These are phyloP conservation scores for Paxillus rubicundulus DNA, from an alignment of 768 basidiomycete species.

Conservation along the genomic window DNA sequence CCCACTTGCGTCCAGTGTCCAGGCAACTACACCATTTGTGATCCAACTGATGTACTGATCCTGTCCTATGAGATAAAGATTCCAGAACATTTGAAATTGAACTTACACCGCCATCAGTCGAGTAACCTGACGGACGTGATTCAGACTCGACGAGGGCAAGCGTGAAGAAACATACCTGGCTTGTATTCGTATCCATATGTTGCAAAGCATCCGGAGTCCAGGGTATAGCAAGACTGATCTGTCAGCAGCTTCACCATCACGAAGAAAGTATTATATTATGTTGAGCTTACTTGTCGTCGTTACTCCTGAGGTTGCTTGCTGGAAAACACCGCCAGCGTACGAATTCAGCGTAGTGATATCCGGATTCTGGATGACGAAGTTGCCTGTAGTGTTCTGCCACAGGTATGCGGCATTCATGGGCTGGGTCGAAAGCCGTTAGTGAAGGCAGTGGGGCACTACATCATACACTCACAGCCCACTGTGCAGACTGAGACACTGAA, in stretches of 20 bases:
- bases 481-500: slow-evolving; percentile 80
- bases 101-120: slow-evolving; percentile 48
- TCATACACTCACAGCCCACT: slow-evolving; percentile 62
- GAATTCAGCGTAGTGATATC: slow-evolving; percentile 54
- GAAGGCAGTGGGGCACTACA: background rate
- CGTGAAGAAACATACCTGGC: slow-evolving; percentile 45
- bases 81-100: background rate
- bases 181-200: slow-evolving; percentile 82
- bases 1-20: slow-evolving; percentile 67
- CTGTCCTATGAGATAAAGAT: slow-evolving; percentile 6
- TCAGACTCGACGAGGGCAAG: background rate
- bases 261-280: background rate
- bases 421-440: slow-evolving; percentile 35
- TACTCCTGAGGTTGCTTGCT: slow-evolving; percentile 79
- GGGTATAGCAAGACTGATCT: slow-evolving; percentile 71
- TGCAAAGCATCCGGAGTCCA: slow-evolving; percentile 50
- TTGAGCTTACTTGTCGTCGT: slow-evolving; percentile 51
- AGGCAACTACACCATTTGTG: slow-evolving; percentile 53
- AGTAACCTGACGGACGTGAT: slow-evolving; percentile 16
- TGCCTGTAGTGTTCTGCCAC: slow-evolving; percentile 66
- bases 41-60: slow-evolving; percentile 80
- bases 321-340: slow-evolving; percentile 74
- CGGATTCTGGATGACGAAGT: slow-evolving; percentile 53
- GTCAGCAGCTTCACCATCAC: slow-evolving; percentile 4
- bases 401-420: slow-evolving; percentile 75